These are phyloP conservation scores for Bonia amplexicaulis DNA, from an alignment of 176 grass and related monocot species.

Conservation along the genomic window DNA sequence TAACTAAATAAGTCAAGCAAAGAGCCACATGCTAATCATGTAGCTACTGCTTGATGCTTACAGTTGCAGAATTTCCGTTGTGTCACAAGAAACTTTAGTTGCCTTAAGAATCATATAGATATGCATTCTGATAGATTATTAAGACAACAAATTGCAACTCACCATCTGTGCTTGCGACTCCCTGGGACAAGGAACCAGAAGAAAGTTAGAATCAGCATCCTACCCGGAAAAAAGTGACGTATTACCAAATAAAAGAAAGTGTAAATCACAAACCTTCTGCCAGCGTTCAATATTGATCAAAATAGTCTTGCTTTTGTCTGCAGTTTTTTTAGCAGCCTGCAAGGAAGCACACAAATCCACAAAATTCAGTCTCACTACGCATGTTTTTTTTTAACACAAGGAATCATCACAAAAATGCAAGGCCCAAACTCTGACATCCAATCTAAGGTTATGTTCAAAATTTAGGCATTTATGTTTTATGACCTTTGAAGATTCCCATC, in stretches of 20 bases:
- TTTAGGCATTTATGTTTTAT: neutral
- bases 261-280: constrained; percentile 81
- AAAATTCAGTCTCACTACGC: constrained; percentile 4
- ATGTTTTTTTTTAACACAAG: neutral
- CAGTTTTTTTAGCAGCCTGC: constrained; percentile 94
- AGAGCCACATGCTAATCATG: constrained; percentile 2
- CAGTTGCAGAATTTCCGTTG: neutral
- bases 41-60: neutral
- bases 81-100: neutral
- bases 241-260: constrained; percentile 19
- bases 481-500: neutral
- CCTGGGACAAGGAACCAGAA: constrained; percentile 68
- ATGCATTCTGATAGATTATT: neutral
- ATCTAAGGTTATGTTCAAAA: neutral
- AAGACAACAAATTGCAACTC: constrained; percentile 38
- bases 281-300: constrained; percentile 94
- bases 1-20: neutral
- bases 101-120: neutral
- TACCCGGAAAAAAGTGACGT: neutral
- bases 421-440: neutral
- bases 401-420: neutral
- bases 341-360: constrained; percentile 1
- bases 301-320: constrained; percentile 64
- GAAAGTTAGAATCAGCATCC: constrained; percentile 24
- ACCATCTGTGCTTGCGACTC: constrained; percentile 90